These are phyloP conservation scores for Erodium texanum DNA, from an alignment of 441 rosid genomes.

Conservation along the genomic window DNA sequence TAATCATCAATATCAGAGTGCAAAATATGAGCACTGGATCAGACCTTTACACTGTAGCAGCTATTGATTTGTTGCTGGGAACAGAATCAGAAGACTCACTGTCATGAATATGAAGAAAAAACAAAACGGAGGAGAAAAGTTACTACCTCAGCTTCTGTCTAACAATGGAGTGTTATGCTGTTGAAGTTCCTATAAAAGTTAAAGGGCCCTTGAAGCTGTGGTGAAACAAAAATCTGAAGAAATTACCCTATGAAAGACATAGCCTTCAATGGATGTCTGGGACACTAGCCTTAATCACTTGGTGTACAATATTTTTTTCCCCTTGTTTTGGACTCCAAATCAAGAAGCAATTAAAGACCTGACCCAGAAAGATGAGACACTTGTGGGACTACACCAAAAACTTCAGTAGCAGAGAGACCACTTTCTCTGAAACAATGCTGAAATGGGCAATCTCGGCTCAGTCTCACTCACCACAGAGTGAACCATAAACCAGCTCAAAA, in stretches of 20 bases:
- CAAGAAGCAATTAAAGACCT: not conserved
- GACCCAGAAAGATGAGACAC: slow-evolving; percentile 1
- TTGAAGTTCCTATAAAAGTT: not conserved
- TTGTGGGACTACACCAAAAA: slow-evolving; percentile 1
- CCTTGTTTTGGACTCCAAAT: slow-evolving; percentile 5
- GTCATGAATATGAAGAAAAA: slow-evolving; percentile 9
- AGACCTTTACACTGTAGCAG: too few relatives aligned
- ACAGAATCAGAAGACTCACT: slow-evolving; percentile 18
- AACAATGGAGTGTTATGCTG: not conserved
- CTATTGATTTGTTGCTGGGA: too few relatives aligned
- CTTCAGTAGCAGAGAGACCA: not conserved
- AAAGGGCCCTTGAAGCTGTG: not conserved
- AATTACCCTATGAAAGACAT: not conserved
- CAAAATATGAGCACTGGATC: too few relatives aligned
- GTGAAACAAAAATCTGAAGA: not conserved
- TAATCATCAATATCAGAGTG: too few relatives aligned
- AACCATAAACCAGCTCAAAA: slow-evolving; percentile 8
- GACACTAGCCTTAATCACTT: not conserved
- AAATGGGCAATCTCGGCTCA: not conserved
- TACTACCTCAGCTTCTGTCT: slow-evolving; percentile 2
- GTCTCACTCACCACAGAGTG: not conserved
- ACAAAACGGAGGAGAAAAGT: not conserved
- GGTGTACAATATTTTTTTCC: not conserved
- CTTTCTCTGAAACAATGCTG: slow-evolving; percentile 4
- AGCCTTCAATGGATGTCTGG: slow-evolving; percentile 1